Conservation (phyloP, 192 early-diverging fungal genomes). For the Linnemannia elongata region DNA sequence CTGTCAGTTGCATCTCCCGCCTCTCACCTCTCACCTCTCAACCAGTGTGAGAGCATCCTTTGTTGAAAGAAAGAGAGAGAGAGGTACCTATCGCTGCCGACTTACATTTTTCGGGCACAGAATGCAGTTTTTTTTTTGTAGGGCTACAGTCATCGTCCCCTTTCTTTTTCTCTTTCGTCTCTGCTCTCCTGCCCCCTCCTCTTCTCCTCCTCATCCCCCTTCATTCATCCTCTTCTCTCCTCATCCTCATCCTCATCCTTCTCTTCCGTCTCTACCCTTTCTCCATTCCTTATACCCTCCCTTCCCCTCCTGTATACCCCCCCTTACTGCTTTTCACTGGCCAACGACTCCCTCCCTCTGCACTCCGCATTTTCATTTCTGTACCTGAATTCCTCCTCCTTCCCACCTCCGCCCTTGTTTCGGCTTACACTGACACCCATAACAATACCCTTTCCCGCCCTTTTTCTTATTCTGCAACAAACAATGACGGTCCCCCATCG, state of each 20-base stretch:
- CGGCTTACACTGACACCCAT: not conserved
- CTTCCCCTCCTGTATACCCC: not conserved
- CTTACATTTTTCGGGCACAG: no score
- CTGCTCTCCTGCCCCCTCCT: not conserved
- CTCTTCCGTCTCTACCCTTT: conserved; percentile 1
- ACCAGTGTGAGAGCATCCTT: no score
- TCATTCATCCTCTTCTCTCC: not conserved
- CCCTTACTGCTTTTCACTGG: conserved; percentile 1
- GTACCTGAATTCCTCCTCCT: not conserved
- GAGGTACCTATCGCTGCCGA: no score
- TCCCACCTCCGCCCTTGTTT: not conserved
- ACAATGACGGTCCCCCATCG: not conserved
- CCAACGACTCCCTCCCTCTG: not conserved
- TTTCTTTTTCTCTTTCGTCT: not conserved
- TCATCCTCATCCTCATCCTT: not conserved
- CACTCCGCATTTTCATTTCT: not conserved
- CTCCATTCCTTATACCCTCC: not conserved
- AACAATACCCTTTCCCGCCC: not conserved
- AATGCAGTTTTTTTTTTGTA: not conserved
- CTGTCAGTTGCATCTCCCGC: no score
- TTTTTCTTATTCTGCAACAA: not conserved
- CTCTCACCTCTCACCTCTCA: no score
- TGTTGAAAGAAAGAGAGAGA: no score
- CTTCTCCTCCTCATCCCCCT: not conserved
- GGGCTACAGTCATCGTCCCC: not conserved